phyloP scores from a whole-genome alignment of 2,329 filamentous ascomycete genomes.

The Alternaria ventricosa region DNA sequence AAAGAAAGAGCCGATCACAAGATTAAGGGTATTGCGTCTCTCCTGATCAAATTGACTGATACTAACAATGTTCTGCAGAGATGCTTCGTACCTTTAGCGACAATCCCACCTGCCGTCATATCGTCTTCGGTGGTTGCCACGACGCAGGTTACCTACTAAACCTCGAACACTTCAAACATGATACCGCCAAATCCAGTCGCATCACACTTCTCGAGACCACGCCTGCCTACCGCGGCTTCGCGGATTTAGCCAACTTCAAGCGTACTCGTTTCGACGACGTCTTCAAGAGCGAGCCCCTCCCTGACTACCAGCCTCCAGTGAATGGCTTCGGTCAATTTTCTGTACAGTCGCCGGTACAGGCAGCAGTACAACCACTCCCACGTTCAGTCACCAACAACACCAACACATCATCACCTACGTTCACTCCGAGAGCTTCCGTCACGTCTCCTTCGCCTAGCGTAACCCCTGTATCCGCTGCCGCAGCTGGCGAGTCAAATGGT shows the following conservation, averaged over 20 bases:
- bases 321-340: conserved; percentile 5
- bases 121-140: conserved; percentile 57
- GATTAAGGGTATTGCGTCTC: conserved; percentile 46
- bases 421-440: conserved; percentile 17
- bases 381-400: conserved; percentile 23
- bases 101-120: conserved; percentile 55
- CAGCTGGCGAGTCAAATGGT: conserved; percentile 18
- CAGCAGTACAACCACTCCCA: conserved; percentile 17
- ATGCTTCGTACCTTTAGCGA: conserved; percentile 55
- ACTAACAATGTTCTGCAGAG: conserved; percentile 38
- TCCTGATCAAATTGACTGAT: neutral
- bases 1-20: conserved; percentile 58
- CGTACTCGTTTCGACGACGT: conserved; percentile 49
- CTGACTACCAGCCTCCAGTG: conserved; percentile 29
- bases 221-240: conserved; percentile 51
- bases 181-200: conserved; percentile 44
- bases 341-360: conserved; percentile 13
- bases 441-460: conserved; percentile 27
- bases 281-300: conserved; percentile 52
- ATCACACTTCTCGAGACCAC: conserved; percentile 56
- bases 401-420: conserved; percentile 16
- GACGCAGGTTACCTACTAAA: conserved; percentile 56
- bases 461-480: conserved; percentile 22
- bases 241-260: conserved; percentile 49
- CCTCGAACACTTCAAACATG: conserved; percentile 55